phyloP scores from a whole-genome alignment of 1,139 yeast species.

The Pichia sp. region DNA sequence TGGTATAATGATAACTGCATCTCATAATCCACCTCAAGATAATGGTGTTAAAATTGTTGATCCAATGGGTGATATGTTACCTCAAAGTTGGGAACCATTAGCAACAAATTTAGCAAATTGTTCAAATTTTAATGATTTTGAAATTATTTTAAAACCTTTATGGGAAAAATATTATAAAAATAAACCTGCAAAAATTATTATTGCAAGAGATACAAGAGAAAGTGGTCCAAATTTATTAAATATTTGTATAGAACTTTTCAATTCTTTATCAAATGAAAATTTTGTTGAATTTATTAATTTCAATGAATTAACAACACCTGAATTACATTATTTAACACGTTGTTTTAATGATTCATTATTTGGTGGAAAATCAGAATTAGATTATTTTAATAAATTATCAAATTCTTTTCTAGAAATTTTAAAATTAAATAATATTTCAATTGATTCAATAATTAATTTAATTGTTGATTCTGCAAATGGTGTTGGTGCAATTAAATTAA shows the following conservation, averaged over 20 bases:
- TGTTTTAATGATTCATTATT: conserved; percentile 56
- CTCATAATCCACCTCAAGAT: conserved; percentile 92
- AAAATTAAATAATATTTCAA: conserved; percentile 28
- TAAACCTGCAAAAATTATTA: conserved; percentile 34
- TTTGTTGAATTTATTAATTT: conserved; percentile 39
- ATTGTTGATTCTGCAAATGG: conserved; percentile 92
- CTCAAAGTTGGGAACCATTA: conserved; percentile 71
- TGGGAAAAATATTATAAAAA: conserved; percentile 33
- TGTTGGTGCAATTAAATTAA: conserved; percentile 78
- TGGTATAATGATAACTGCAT: conserved; percentile 94
- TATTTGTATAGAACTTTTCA: conserved; percentile 65
- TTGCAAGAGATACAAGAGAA: conserved; percentile 71
- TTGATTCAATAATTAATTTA: conserved; percentile 33
- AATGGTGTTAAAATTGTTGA: conserved; percentile 96
- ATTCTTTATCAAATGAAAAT: conserved; percentile 35
- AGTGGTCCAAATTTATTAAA: conserved; percentile 64
- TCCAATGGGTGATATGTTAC: conserved; percentile 91
- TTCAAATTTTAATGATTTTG: conserved; percentile 32
- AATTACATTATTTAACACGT: conserved; percentile 81
- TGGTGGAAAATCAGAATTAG: conserved; percentile 60
- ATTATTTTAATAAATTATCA: conserved; percentile 65
- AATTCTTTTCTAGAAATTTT: conserved; percentile 20
- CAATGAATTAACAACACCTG: conserved; percentile 86
- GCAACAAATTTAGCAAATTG: conserved; percentile 82
- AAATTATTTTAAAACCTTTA: conserved; percentile 26